Conservation (phyloP, 106 monocot genomes). For the Amphibolis antarctica region DNA sequence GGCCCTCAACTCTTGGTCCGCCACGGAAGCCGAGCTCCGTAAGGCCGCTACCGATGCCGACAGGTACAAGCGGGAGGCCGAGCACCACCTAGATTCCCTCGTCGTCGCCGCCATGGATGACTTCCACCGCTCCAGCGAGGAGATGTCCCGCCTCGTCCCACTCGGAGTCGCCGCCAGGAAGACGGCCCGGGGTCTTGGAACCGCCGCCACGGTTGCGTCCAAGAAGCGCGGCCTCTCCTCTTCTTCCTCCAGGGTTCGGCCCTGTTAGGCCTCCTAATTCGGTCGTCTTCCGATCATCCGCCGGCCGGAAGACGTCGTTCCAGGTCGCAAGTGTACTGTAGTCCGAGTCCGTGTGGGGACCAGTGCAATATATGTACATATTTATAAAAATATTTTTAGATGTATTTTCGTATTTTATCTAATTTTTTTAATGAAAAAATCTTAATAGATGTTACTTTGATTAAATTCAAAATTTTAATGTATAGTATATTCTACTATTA, state of each 20-base stretch:
- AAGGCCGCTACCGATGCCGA: constrained; percentile 6
- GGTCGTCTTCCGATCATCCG: no score
- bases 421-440: no score
- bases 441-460: no score
- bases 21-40: constrained; percentile 15
- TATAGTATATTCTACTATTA: no score
- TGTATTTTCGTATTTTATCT: no score
- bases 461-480: no score
- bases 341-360: no score
- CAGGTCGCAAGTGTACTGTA: no score
- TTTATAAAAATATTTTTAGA: no score
- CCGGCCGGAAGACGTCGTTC: no score
- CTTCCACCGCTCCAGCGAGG: constrained; percentile 2
- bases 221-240: constrained; percentile 17
- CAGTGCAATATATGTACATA: no score
- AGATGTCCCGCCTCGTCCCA: constrained; percentile 7
- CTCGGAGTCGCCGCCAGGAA: constrained; percentile 5
- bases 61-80: constrained; percentile 23
- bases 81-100: constrained; percentile 22
- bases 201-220: constrained; percentile 7
- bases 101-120: constrained; percentile 26
- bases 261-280: constrained; percentile 3
- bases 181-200: constrained; percentile 8
- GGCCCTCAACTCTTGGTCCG: constrained; percentile 17
- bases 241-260: constrained; percentile 18